phyloP scores from a whole-genome alignment of 305 asterid species.

The Stenogyne calaminthoides region DNA sequence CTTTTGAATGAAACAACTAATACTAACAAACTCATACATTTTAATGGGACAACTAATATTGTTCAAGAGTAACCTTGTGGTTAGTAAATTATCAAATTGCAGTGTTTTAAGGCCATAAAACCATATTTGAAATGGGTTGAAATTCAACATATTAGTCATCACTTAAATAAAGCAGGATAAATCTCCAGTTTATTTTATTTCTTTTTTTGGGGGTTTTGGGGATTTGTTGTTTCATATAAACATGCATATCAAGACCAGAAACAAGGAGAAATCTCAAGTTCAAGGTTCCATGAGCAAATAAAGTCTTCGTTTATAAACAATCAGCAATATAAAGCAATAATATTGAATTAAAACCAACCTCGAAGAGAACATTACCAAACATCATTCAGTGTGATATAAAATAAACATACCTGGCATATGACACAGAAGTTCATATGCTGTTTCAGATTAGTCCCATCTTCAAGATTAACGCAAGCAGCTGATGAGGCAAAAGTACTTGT shows the following conservation, averaged over 20 bases:
- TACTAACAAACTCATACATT: too few relatives aligned
- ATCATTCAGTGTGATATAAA: not conserved
- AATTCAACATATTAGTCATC: not conserved
- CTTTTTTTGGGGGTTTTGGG: not conserved
- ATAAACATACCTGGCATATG: slow-evolving; percentile 69
- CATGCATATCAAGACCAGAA: not conserved
- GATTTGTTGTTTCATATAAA: not conserved
- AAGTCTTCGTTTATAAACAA: not conserved
- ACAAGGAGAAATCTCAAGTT: not conserved
- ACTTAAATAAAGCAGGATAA: not conserved
- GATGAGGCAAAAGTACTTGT: slow-evolving; percentile 41
- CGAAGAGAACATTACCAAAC: not conserved
- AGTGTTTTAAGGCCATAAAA: too few relatives aligned
- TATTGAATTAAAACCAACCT: not conserved
- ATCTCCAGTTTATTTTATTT: not conserved
- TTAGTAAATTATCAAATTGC: too few relatives aligned
- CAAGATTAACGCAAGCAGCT: slow-evolving; percentile 37
- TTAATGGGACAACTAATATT: too few relatives aligned
- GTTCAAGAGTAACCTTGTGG: too few relatives aligned
- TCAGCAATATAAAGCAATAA: not conserved
- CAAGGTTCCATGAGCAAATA: not conserved
- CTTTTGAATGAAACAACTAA: too few relatives aligned
- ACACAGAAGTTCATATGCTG: slow-evolving; percentile 61
- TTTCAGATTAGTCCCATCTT: slow-evolving; percentile 37
- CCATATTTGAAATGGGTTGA: not conserved